Conservation (phyloP, 169 alveolate species). For the Plasmodium knowlesi region DNA sequence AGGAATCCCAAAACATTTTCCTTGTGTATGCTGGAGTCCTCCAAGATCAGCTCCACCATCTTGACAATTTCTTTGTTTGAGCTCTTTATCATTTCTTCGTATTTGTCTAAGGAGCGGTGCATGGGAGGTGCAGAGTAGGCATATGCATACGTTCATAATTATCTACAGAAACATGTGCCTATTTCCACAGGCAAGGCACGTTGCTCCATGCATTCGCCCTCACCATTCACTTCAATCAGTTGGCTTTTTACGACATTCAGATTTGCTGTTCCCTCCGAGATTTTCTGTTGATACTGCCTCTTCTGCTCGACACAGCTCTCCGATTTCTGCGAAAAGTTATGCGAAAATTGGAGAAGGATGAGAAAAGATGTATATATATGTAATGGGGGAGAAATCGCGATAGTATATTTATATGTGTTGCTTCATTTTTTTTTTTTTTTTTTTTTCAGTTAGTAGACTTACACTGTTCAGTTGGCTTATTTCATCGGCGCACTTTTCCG, state of each 20-base stretch:
- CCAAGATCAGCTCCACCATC: slow-evolving; percentile 49
- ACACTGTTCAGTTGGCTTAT: slow-evolving; percentile 58
- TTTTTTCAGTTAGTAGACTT: neutral
- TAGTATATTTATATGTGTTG: neutral
- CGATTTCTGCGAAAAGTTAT: slow-evolving; percentile 25
- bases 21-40: slow-evolving; percentile 39
- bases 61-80: slow-evolving; percentile 72
- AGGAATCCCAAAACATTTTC: slow-evolving; percentile 60
- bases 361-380: neutral
- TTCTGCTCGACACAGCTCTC: slow-evolving; percentile 53
- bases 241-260: slow-evolving; percentile 62
- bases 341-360: neutral
- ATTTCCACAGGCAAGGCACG: neutral
- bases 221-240: slow-evolving; percentile 72
- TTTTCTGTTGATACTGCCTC: slow-evolving; percentile 63
- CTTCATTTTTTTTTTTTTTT: neutral
- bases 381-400: neutral
- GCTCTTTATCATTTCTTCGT: slow-evolving; percentile 68
- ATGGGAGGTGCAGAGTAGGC: neutral
- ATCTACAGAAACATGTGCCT: neutral
- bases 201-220: neutral
- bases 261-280: slow-evolving; percentile 68
- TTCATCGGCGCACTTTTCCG: slow-evolving; percentile 27
- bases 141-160: neutral
- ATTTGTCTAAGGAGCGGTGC: slow-evolving; percentile 22